Base-by-base conservation (phyloP, 129 eudicot species). In the Mikania micrantha region DNA sequence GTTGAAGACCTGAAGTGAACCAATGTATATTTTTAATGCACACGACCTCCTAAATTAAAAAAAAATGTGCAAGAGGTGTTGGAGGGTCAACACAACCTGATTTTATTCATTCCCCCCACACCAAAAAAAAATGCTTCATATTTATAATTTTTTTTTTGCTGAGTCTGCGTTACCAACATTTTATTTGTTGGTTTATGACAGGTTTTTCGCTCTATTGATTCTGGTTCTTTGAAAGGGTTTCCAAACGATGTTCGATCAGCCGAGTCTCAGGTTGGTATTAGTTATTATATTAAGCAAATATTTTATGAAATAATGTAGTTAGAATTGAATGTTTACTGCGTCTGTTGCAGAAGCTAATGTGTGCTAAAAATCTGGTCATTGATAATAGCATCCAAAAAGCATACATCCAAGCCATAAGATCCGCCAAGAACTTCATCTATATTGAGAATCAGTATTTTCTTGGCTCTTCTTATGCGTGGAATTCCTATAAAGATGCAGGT, bases 381-480 rank as follows among this genome's bases (percentile, higher is more conserved):
- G 97, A 90, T 70, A 84, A 49, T 56, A 90, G 97, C 80, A 90
- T 90, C 72, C 95, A 90, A 75, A 90, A 73, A 72, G 97, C 97
- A 64, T 90, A 86, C 71, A 79, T 90, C 49, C 80, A 86, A 59
- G 97, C 97, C 48, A 90, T 90, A 60, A 82, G 97, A 79, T 76
- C 85, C 9, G 97, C 97, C n/a, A 89, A 87, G 57, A 92, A 83
- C 73, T 90, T 90, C 78, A 87, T 90, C 57, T 90, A 90, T 73
- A 90, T 90, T 69, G 97, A 90, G 80, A 90, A 90, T 66, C 97
- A 90, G 76, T 90, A 90, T 81, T 90, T 87, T 71, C 70, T 90
- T 44, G 97, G 97, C 20, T 90, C 97, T 17, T 90, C 97, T 8
- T 87, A 75, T 82, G 97, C 95, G 77, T 90, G 97, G 97, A 72